Percentiles rank a stretch among this genome's conserved stretches.
phyloP scores from a whole-genome alignment of 2,329 filamentous ascomycete genomes.

The Epichloe gansuensis region DNA sequence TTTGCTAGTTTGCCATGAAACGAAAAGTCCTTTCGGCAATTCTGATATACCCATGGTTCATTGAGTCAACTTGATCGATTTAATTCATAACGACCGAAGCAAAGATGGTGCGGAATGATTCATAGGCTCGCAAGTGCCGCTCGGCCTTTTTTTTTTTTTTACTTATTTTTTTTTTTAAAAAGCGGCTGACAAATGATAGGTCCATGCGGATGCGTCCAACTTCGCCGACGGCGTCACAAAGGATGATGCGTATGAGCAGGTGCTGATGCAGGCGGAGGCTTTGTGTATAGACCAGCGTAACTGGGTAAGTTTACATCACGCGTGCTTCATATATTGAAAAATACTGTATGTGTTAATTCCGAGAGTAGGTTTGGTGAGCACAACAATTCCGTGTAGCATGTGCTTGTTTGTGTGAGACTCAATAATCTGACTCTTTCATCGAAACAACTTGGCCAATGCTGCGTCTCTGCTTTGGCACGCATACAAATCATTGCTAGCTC shows the following conservation, averaged over 20 bases:
- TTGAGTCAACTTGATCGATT: not conserved
- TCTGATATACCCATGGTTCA: not conserved
- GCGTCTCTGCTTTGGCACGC: slow-evolving; percentile 71
- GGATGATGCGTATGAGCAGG: slow-evolving; percentile 60
- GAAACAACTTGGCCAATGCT: slow-evolving; percentile 64
- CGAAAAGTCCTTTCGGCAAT: not conserved
- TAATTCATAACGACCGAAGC: not conserved
- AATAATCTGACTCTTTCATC: not conserved
- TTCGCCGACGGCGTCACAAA: slow-evolving; percentile 57
- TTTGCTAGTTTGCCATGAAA: not conserved
- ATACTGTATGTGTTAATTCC: not conserved
- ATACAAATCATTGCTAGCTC: slow-evolving; percentile 57
- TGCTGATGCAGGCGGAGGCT: slow-evolving; percentile 56
- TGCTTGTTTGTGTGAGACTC: not conserved
- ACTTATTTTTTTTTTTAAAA: too few relatives aligned
- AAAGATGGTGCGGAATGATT: not conserved
- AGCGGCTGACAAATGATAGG: slow-evolving; percentile 28
- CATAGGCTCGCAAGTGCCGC: not conserved
- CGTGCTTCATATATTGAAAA: not conserved
- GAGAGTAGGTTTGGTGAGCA: slow-evolving; percentile 13
- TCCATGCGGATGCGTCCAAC: slow-evolving; percentile 69
- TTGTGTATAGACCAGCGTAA: slow-evolving; percentile 64
- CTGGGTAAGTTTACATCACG: slow-evolving; percentile 47
- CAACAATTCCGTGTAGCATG: not conserved
- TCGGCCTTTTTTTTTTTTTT: not conserved